These are phyloP conservation scores for Truncatella angustata DNA, from an alignment of 2,329 filamentous ascomycete genomes.

Conservation along the genomic window DNA sequence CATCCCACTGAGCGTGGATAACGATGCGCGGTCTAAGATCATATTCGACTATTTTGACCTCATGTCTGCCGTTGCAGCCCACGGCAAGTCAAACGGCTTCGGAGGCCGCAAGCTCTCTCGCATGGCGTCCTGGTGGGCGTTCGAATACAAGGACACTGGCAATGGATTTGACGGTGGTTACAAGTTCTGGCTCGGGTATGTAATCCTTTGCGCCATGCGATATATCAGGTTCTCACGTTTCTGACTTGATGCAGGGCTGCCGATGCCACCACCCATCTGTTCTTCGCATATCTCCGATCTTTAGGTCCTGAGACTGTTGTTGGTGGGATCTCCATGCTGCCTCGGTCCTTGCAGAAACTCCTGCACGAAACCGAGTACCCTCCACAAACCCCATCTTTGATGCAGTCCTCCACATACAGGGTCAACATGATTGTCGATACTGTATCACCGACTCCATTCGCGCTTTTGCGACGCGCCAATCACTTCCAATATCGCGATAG, in stretches of 20 bases:
- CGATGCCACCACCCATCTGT: constrained; percentile 93
- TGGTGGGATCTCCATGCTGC: constrained; percentile 80
- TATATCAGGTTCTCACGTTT: constrained; percentile 11
- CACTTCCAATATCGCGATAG: constrained; percentile 95
- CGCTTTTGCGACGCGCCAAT: constrained; percentile 83
- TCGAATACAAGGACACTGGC: constrained; percentile 82
- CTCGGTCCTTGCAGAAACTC: constrained; percentile 86
- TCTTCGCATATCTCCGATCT: constrained; percentile 95
- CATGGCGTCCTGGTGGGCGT: constrained; percentile 98
- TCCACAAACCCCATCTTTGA: constrained; percentile 71
- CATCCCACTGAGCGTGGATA: constrained; percentile 90
- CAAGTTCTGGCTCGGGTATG: constrained; percentile 78
- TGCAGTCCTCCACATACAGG: constrained; percentile 79
- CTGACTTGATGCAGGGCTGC: too few relatives aligned
- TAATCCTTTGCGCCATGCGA: constrained; percentile 11
- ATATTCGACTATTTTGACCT: constrained; percentile 97
- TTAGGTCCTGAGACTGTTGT: constrained; percentile 76
- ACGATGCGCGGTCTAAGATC: constrained; percentile 78
- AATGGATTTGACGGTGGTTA: constrained; percentile 96
- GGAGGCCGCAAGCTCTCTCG: constrained; percentile 91
- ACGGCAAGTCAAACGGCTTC: constrained; percentile 90
- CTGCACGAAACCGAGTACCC: constrained; percentile 94
- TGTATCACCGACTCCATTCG: constrained; percentile 92
- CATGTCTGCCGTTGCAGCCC: constrained; percentile 83
- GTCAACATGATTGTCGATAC: constrained; percentile 96